Evolutionary conservation across 2,329 filamentous ascomycete genomes (phyloP).

Genomic region (Elsinoe fawcettii): DNA sequence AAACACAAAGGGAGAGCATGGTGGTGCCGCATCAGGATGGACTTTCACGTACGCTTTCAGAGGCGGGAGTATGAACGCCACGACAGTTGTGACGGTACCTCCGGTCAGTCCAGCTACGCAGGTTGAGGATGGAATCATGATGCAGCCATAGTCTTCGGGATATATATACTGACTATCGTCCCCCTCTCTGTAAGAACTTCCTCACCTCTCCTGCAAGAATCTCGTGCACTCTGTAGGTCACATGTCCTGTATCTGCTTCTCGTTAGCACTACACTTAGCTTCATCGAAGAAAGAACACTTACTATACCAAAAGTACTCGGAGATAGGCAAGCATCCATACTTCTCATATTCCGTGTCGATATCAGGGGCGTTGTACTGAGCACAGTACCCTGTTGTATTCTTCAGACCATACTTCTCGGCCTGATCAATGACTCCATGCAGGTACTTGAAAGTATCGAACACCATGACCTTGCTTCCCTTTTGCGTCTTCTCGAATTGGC

Average conservation of each 20-base stretch:
- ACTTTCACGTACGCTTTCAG: constrained; percentile 10
- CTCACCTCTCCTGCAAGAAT: constrained; percentile 28
- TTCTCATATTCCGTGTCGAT: constrained; percentile 35
- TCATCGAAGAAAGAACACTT: background rate
- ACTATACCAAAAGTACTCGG: constrained; percentile 42
- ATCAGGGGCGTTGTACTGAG: constrained; percentile 40
- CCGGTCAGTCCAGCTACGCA: background rate
- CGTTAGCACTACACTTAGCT: background rate
- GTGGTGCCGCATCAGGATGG: constrained; percentile 1
- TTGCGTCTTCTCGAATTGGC: constrained; percentile 29
- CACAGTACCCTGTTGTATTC: constrained; percentile 41
- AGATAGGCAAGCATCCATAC: constrained; percentile 40
- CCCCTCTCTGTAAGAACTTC: background rate
- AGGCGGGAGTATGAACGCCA: constrained; percentile 7
- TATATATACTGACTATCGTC: background rate
- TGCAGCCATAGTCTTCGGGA: background rate
- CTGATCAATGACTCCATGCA: constrained; percentile 38
- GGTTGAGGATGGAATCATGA: background rate
- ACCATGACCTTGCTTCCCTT: constrained; percentile 33
- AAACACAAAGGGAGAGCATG: constrained; percentile 2
- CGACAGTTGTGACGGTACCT: background rate
- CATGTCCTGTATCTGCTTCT: constrained; percentile 32
- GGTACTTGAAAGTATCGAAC: constrained; percentile 39
- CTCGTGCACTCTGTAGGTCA: constrained; percentile 37
- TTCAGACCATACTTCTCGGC: constrained; percentile 36